Conservation (phyloP, 352 stramenopile species). For the Phytopythium sindhum region DNA sequence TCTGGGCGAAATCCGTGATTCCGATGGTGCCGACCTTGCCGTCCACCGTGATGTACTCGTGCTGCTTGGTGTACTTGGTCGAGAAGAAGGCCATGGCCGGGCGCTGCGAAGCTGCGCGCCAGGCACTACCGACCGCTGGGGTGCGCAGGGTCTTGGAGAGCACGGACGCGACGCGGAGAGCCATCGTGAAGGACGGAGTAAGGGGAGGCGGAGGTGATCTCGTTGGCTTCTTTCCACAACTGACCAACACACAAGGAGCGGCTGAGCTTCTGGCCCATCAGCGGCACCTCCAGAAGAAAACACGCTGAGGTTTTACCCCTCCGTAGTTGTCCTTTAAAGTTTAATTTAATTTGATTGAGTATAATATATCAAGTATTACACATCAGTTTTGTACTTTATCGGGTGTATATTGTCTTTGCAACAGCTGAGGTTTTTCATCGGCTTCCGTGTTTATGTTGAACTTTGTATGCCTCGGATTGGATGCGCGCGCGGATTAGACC, state of each 20-base stretch:
- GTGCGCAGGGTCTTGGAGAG: conserved; percentile 55
- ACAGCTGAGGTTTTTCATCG: not conserved
- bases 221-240: not conserved
- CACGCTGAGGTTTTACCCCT: not conserved
- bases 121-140: conserved; percentile 18
- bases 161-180: conserved; percentile 44
- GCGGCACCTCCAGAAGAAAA: not conserved
- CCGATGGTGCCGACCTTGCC: conserved; percentile 88
- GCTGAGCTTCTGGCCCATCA: not conserved
- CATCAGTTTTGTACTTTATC: not conserved
- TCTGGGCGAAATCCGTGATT: conserved; percentile 98
- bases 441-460: not conserved
- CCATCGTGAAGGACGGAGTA: conserved; percentile 22
- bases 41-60: conserved; percentile 84
- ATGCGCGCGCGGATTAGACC: conserved; percentile 1
- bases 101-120: conserved; percentile 38
- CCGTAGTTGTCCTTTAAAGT: not conserved
- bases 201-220: not conserved
- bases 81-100: conserved; percentile 57
- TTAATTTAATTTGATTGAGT: not conserved
- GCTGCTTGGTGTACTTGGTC: conserved; percentile 83
- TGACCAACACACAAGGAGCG: not conserved
- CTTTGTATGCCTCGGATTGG: not conserved
- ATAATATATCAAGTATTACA: not conserved
- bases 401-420: not conserved